A percentile compares a stretch with the other conserved stretches of the same genome.
Evolutionary conservation across 805 yeast genomes (phyloP).

Genomic region (Yamadazyma kitorensis): DNA sequence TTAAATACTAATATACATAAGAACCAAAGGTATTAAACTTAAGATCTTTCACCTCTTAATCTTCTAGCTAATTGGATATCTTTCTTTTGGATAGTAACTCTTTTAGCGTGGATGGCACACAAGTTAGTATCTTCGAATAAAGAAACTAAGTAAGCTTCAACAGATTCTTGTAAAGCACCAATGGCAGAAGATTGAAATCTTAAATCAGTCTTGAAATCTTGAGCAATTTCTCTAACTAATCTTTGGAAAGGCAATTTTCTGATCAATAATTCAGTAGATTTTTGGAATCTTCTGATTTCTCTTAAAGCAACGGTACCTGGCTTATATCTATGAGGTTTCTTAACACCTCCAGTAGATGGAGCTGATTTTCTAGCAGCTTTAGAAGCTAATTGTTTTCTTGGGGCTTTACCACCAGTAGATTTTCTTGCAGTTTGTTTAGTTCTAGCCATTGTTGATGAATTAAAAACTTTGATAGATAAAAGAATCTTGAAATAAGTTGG

Average conservation of each 20-base stretch:
- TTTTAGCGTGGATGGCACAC: conserved; percentile 49
- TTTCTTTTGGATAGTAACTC: conserved; percentile 48
- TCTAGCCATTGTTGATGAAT: conserved; percentile 44
- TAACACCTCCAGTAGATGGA: conserved; percentile 46
- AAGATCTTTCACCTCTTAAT: conserved; percentile 49
- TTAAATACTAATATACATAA: conserved; percentile 6
- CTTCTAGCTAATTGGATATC: conserved; percentile 49
- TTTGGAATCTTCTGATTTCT: conserved; percentile 49
- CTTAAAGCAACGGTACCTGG: conserved; percentile 50
- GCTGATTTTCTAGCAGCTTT: conserved; percentile 50
- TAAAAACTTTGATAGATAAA: too few relatives aligned
- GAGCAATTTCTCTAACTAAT: conserved; percentile 48
- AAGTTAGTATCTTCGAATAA: conserved; percentile 47
- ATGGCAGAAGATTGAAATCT: conserved; percentile 48
- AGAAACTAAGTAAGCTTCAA: conserved; percentile 46
- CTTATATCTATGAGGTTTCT: conserved; percentile 50
- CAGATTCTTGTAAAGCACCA: conserved; percentile 48
- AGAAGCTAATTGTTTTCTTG: conserved; percentile 48
- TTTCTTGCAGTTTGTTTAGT: conserved; percentile 48
- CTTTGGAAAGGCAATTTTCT: conserved; percentile 49
- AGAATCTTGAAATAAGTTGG: too few relatives aligned
- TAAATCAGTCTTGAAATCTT: conserved; percentile 46
- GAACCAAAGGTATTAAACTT: conserved; percentile 9
- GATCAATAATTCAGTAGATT: conserved; percentile 45
- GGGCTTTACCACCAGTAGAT: conserved; percentile 49